A percentile compares a stretch with the other conserved stretches of the same genome.
These are phyloP conservation scores for Jamesozyma gamospora DNA, from an alignment of 805 yeast species.

Conservation along the genomic window DNA sequence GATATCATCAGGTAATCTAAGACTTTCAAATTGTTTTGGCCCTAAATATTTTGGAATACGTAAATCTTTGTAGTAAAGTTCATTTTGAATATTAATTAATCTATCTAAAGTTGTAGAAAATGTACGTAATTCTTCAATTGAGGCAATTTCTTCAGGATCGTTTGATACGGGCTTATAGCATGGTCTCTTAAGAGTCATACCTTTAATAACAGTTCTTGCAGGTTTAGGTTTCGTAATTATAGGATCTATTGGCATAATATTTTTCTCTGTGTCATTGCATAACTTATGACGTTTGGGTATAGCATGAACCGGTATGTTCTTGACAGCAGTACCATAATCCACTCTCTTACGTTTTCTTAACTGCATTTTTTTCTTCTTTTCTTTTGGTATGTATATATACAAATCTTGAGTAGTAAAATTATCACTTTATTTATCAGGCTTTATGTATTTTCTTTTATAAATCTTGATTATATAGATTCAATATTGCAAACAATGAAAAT, in stretches of 20 bases:
- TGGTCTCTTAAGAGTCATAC: not conserved
- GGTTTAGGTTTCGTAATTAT: too few species aligned
- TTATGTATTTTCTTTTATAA: too few species aligned
- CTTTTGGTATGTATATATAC: too few species aligned
- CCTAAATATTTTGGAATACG: slow-evolving; percentile 14
- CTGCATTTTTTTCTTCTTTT: slow-evolving; percentile 8
- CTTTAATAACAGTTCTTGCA: not conserved
- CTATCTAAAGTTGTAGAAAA: slow-evolving; percentile 4
- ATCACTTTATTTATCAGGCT: too few species aligned
- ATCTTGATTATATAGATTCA: too few species aligned
- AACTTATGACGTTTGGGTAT: too few species aligned
- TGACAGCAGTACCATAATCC: slow-evolving; percentile 2
- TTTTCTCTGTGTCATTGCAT: not conserved
- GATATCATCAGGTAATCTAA: slow-evolving; percentile 17
- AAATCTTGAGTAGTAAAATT: too few species aligned
- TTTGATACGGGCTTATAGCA: not conserved
- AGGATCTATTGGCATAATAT: not conserved
- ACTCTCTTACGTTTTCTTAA: slow-evolving; percentile 10
- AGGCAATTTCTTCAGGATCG: not conserved
- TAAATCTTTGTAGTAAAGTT: slow-evolving; percentile 11
- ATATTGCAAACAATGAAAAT: not conserved
- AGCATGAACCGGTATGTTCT: too few species aligned
- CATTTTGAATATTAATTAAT: slow-evolving; percentile 10
- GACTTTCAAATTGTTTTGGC: slow-evolving; percentile 11
- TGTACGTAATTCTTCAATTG: not conserved